Conservation (phyloP, 2,329 filamentous ascomycete species). For the Aspergillus bombycis region DNA sequence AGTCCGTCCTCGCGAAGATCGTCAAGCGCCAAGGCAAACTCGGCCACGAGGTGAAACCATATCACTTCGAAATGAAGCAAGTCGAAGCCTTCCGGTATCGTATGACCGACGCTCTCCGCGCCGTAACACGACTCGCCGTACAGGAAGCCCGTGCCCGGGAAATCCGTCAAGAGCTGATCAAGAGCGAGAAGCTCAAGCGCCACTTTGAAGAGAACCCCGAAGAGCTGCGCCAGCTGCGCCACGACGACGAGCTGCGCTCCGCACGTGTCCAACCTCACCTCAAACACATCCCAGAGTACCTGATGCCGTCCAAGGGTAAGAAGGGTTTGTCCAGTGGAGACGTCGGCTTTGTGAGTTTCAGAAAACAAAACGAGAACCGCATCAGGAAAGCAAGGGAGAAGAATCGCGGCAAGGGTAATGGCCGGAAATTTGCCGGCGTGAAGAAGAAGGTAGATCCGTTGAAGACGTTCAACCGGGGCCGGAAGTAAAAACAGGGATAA, state of each 20-base stretch:
- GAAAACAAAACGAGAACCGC: conserved; percentile 53
- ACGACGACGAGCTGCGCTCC: conserved; percentile 84
- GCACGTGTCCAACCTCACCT: conserved; percentile 85
- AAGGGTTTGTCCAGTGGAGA: conserved; percentile 67
- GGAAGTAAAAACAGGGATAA: conserved; percentile 28
- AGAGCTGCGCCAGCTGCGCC: conserved; percentile 82
- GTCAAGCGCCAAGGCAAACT: conserved; percentile 75
- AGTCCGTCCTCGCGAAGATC: conserved; percentile 80
- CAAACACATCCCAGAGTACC: conserved; percentile 91
- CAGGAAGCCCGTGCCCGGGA: conserved; percentile 88
- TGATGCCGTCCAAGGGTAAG: conserved; percentile 77
- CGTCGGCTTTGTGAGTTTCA: conserved; percentile 75
- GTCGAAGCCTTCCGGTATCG: conserved; percentile 94
- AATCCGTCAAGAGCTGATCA: conserved; percentile 84
- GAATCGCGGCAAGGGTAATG: conserved; percentile 43
- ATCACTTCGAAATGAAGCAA: conserved; percentile 92
- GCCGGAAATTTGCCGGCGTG: conserved; percentile 54
- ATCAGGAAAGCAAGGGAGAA: conserved; percentile 54
- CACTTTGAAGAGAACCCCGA: conserved; percentile 97
- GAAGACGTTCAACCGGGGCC: conserved; percentile 76
- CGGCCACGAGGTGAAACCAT: conserved; percentile 82
- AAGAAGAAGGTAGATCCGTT: conserved; percentile 73
- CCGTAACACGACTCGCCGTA: conserved; percentile 86
- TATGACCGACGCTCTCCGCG: conserved; percentile 86
- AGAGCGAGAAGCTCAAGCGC: conserved; percentile 89